Base-by-base conservation (phyloP, 352 stramenopile species). In the Pythium periplocum region DNA sequence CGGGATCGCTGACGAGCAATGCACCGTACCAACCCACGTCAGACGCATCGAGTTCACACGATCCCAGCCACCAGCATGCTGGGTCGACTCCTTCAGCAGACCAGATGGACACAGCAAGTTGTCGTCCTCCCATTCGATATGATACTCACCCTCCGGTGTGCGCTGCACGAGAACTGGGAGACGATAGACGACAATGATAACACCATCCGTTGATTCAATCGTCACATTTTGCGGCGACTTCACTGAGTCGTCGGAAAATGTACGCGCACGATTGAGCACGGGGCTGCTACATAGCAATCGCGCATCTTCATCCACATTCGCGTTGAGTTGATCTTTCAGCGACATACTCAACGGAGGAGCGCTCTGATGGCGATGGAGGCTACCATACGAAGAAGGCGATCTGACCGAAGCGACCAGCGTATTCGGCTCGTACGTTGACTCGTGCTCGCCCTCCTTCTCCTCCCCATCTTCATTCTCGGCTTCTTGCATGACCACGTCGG, bases 101-200 rank as follows among this genome's bases (percentile, higher is more conserved):
- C 83, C 83, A 1, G 83, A 90, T 4, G 83, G 83, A 43, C 83
- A 94, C n/a, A 94, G 73, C 1, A 94, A 64, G 56, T 94, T 92
- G 67, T 94, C 83, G 52, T 92, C 81, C 63, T 94, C 83, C 83
- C 83, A 94, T 49, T 94, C 81, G 46, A 94, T 90, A 30, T 80
- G 64, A 63, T 91, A 94, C 39, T 81, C 63, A 11, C 83, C 81
- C 49, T 92, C 78, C 4, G 59, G 57, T 1, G 64, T 79, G 48
- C 81, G 68, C 41, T 83, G 83, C 33, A 99, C 75, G 31, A 98
- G 73, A 7, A 99, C 93, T 1, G 96, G 96, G 34, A 99, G 73
- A 55, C 97, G 96, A 40, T 97, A 96, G n/a, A 93, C 94, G 5
- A 98, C 96, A 5, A 99, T 97, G 48, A 98, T 96, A 4, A 98